These are phyloP conservation scores for Carpinus fangiana DNA, from an alignment of 306 rosid genomes.

Conservation along the genomic window DNA sequence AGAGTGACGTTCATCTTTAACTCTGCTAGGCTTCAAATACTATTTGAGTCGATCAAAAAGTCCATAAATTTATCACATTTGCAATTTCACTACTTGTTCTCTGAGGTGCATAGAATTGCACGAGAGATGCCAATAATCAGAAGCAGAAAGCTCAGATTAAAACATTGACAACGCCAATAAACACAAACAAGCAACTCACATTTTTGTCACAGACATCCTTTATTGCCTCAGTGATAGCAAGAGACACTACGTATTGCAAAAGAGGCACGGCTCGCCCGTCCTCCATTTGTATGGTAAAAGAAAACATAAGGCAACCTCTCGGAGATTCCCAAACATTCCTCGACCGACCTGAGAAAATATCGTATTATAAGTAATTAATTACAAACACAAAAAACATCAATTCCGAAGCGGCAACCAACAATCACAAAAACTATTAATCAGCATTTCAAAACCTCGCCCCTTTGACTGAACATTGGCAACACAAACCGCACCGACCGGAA, in stretches of 20 bases:
- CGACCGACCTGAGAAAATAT: conserved; percentile 65
- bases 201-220: conserved; percentile 75
- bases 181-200: conserved; percentile 46
- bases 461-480: conserved; percentile 81
- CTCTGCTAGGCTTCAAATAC: neutral
- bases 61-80: neutral
- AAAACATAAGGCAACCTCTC: conserved; percentile 80
- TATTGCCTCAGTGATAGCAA: conserved; percentile 80
- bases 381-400: neutral
- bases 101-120: neutral
- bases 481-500: conserved; percentile 84
- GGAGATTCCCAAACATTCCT: conserved; percentile 96
- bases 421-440: conserved; percentile 17
- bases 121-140: neutral
- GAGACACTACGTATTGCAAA: conserved; percentile 81
- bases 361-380: conserved; percentile 15
- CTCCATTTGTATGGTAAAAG: conserved; percentile 85
- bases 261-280: conserved; percentile 81
- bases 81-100: neutral
- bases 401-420: conserved; percentile 4
- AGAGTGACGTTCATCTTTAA: neutral
- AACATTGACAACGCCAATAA: neutral
- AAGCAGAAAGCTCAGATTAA: neutral
- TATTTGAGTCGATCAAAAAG: neutral
- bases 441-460: conserved; percentile 72